These are phyloP conservation scores for Magnaporthiopsis rhizophila DNA, from an alignment of 2,329 filamentous ascomycete species.

Conservation along the genomic window DNA sequence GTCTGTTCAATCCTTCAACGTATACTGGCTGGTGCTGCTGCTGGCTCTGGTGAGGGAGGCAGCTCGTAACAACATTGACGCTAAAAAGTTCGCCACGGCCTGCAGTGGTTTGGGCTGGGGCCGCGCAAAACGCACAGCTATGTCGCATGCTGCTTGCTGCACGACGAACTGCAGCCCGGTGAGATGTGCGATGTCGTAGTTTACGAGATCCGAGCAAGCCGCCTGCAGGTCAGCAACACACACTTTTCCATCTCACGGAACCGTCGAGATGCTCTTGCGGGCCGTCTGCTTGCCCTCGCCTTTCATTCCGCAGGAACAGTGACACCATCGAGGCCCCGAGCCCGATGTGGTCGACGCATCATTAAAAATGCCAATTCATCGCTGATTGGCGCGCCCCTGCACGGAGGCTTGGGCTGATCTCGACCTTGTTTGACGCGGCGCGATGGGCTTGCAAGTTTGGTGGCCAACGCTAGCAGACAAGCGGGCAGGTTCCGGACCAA, in stretches of 20 bases:
- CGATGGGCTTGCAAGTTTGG: not conserved
- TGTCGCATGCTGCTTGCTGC: not conserved
- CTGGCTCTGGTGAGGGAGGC: too few relatives aligned
- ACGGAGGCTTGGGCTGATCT: not conserved
- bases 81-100: not conserved
- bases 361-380: not conserved
- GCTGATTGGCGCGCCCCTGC: not conserved
- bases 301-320: not conserved
- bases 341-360: not conserved
- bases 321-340: not conserved
- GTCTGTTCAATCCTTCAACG: too few relatives aligned
- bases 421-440: not conserved
- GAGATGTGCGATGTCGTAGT: not conserved
- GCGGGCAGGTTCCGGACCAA: not conserved
- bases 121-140: not conserved
- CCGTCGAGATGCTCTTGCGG: not conserved
- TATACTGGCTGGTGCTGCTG: too few relatives aligned
- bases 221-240: too few relatives aligned
- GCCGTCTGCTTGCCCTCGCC: not conserved
- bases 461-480: not conserved
- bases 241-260: not conserved
- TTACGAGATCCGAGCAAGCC: not conserved
- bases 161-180: not conserved
- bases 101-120: not conserved
- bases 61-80: not conserved